These are phyloP conservation scores for Ascochyta clinopodiicola DNA, from an alignment of 2,329 filamentous ascomycete species.

Conservation along the genomic window DNA sequence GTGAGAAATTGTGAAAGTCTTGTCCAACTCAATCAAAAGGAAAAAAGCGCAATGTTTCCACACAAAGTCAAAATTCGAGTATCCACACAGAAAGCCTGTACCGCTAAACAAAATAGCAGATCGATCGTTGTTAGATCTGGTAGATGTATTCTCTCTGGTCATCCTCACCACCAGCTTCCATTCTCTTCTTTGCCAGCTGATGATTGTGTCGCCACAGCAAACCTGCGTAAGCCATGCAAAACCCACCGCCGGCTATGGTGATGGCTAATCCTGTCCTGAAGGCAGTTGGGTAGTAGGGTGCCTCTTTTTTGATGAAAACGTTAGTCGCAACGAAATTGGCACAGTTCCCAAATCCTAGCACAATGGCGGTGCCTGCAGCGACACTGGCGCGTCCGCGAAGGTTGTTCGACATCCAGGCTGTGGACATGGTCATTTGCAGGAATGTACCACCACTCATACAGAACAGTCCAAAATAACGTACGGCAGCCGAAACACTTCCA, in stretches of 20 bases:
- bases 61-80: background rate
- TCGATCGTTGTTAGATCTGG: slow-evolving; percentile 24
- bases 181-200: slow-evolving; percentile 45
- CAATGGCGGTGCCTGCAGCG: slow-evolving; percentile 27
- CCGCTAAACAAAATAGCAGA: background rate
- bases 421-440: slow-evolving; percentile 61
- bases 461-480: slow-evolving; percentile 54
- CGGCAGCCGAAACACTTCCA: slow-evolving; percentile 56
- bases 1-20: background rate
- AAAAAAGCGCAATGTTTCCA: background rate
- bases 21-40: background rate
- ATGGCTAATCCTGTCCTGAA: slow-evolving; percentile 46
- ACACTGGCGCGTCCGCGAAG: slow-evolving; percentile 37
- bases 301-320: slow-evolving; percentile 38
- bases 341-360: slow-evolving; percentile 56
- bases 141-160: slow-evolving; percentile 35
- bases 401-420: slow-evolving; percentile 63
- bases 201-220: slow-evolving; percentile 61
- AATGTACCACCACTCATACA: slow-evolving; percentile 52
- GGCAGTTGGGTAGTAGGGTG: slow-evolving; percentile 37
- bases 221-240: slow-evolving; percentile 41
- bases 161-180: slow-evolving; percentile 27
- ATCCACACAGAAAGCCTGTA: background rate
- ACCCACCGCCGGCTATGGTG: slow-evolving; percentile 31
- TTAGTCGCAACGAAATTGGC: slow-evolving; percentile 63